Conservation (phyloP, 257 asterid genomes). For the Fraxinus excelsior region DNA sequence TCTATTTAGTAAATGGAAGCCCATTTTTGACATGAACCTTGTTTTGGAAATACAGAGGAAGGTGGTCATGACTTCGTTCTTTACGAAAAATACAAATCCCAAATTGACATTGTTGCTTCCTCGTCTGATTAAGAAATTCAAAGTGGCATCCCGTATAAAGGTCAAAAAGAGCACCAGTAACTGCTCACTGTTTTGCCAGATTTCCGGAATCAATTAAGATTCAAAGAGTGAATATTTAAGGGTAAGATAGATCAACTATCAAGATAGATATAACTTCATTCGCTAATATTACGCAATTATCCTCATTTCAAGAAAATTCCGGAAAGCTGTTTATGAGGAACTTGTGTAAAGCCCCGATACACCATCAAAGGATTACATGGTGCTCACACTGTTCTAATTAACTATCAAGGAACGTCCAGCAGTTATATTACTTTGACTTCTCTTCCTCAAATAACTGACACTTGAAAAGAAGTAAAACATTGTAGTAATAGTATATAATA, state of each 20-base stretch:
- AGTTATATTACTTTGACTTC: not conserved
- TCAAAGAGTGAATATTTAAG: not conserved
- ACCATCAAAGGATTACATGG: conserved; percentile 5
- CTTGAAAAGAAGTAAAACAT: too few species aligned
- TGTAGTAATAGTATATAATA: not conserved
- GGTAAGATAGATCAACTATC: not conserved
- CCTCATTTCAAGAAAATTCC: not conserved
- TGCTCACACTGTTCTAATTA: not conserved
- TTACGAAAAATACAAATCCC: not conserved
- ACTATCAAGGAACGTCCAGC: not conserved
- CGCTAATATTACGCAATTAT: not conserved
- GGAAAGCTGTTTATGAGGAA: not conserved
- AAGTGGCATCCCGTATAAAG: not conserved
- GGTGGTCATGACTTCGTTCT: not conserved
- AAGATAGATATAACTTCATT: not conserved
- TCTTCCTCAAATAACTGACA: not conserved
- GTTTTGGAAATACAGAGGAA: not conserved
- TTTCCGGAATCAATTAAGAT: not conserved
- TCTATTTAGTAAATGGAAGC: not conserved
- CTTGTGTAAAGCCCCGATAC: conserved; percentile 7
- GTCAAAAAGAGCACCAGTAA: not conserved
- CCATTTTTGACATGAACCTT: not conserved
- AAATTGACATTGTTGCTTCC: conserved; percentile 5
- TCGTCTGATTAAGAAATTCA: not conserved
- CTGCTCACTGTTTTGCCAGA: not conserved